Conservation (phyloP, 257 asterid genomes). For the Capsicum pubescens region DNA sequence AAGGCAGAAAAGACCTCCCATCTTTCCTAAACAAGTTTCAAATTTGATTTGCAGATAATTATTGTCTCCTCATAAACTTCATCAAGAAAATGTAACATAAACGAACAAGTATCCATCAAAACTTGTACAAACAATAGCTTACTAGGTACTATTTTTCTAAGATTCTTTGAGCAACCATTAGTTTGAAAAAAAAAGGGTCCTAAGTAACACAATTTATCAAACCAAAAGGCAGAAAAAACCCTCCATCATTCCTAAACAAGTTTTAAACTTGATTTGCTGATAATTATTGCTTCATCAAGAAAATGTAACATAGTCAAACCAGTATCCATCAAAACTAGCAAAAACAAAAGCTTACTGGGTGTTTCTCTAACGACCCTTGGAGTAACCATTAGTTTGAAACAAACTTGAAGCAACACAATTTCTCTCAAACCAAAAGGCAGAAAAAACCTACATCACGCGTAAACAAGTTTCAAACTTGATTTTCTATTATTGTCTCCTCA, state of each 20-base stretch:
- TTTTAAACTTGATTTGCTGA: not conserved
- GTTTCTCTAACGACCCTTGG: too few species aligned
- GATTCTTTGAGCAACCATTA: not conserved
- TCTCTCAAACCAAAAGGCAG: too few species aligned
- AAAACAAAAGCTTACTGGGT: too few species aligned
- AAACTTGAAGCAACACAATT: too few species aligned
- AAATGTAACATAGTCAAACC: not conserved
- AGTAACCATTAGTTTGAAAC: too few species aligned
- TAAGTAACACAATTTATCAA: not conserved
- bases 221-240: not conserved
- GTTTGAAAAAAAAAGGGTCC: too few species aligned
- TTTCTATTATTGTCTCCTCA: too few species aligned
- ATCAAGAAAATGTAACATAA: not conserved
- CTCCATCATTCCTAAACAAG: not conserved
- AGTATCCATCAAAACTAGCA: not conserved
- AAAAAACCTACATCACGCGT: too few species aligned
- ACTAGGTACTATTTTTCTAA: not conserved
- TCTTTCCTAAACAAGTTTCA: not conserved
- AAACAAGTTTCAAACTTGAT: too few species aligned
- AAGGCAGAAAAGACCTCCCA: not conserved
- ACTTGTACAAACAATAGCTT: not conserved
- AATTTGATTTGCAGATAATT: not conserved
- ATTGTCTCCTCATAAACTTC: not conserved
- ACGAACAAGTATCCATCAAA: constrained; percentile 5
- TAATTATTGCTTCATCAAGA: not conserved